Evolutionary conservation across 768 basidiomycete genomes (phyloP).

Genomic region (Xanthoconium purpureum): DNA sequence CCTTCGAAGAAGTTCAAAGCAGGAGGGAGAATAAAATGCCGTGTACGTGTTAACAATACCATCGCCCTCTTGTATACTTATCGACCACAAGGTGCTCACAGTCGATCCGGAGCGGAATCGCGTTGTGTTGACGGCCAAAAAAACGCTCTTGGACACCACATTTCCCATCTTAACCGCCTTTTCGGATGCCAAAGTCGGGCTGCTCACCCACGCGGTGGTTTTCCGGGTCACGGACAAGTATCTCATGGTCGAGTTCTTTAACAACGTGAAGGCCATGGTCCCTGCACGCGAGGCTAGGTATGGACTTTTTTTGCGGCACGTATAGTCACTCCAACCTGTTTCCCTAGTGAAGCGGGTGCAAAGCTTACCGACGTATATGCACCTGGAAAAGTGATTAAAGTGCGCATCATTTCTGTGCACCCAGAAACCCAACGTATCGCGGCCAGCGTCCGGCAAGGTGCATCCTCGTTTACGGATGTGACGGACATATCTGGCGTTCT

Average conservation of each 20-base stretch:
- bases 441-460: conserved; percentile 84
- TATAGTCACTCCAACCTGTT: background rate
- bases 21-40: conserved; percentile 79
- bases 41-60: conserved; percentile 48
- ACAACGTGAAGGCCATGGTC: conserved; percentile 79
- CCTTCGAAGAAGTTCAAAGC: conserved; percentile 87
- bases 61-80: background rate
- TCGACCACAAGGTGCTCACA: conserved; percentile 61
- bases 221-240: conserved; percentile 79
- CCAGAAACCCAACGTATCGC: conserved; percentile 59
- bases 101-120: conserved; percentile 81
- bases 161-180: conserved; percentile 64
- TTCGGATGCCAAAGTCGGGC: conserved; percentile 67
- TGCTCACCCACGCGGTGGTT: conserved; percentile 77
- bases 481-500: conserved; percentile 71
- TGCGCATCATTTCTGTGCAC: conserved; percentile 70
- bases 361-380: conserved; percentile 63
- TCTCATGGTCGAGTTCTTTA: conserved; percentile 87
- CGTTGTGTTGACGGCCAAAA: conserved; percentile 87
- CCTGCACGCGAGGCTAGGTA: conserved; percentile 82
- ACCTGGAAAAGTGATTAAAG: conserved; percentile 80
- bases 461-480: conserved; percentile 45
- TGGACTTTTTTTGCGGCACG: conserved; percentile 14
- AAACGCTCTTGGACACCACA: conserved; percentile 78
- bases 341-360: conserved; percentile 60